phyloP scores from a whole-genome alignment of 225 moss, liverwort and hornwort species.

The Pseudisothecium myosuroides region DNA sequence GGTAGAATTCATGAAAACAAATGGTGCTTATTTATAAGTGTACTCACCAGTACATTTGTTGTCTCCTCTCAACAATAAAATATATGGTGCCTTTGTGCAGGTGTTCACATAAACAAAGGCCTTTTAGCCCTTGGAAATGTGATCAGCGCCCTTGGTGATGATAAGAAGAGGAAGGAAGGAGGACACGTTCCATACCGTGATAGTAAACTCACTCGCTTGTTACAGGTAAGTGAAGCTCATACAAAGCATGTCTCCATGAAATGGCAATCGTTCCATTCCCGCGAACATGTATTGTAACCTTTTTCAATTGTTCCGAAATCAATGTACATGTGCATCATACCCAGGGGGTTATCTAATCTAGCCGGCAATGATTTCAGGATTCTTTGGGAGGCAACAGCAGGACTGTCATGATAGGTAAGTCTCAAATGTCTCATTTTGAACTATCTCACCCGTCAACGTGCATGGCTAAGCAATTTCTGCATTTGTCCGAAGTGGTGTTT shows the following conservation, averaged over 20 bases:
- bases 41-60: background rate
- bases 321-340: background rate
- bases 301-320: background rate
- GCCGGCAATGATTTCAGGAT: constrained; percentile 45
- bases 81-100: constrained; percentile 12
- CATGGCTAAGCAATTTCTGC: background rate
- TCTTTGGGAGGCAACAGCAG: constrained; percentile 98
- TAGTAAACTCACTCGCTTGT: constrained; percentile 95
- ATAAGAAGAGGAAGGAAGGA: constrained; percentile 94
- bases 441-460: background rate
- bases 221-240: constrained; percentile 49
- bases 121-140: constrained; percentile 90
- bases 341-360: background rate
- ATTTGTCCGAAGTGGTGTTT: background rate
- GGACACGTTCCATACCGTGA: constrained; percentile 97
- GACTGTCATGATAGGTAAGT: constrained; percentile 91
- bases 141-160: constrained; percentile 97
- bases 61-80: background rate
- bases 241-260: background rate
- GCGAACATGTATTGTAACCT: background rate
- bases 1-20: background rate
- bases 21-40: background rate
- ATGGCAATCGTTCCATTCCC: background rate
- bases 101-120: constrained; percentile 92
- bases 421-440: background rate